Evolutionary conservation across 345 rosid species (phyloP).

Genomic region (Euphorbia lathyris): DNA sequence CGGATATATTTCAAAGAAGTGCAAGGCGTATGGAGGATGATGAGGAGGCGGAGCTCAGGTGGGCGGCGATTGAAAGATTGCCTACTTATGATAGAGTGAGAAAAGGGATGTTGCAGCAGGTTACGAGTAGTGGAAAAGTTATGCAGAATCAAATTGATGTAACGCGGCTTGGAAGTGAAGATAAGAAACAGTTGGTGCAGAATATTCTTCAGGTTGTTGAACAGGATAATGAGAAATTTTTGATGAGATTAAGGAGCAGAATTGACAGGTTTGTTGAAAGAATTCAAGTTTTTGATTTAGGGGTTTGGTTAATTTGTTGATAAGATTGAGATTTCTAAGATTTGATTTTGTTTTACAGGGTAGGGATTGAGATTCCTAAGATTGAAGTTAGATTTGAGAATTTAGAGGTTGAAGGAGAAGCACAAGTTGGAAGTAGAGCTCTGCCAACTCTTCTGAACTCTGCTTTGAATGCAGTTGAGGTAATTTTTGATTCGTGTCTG

Average conservation of each 20-base stretch:
- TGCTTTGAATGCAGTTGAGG: slow-evolving; percentile 64
- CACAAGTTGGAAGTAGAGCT: slow-evolving; percentile 78
- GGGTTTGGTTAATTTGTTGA: not conserved
- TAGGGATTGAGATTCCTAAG: slow-evolving; percentile 72
- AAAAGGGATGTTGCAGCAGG: slow-evolving; percentile 59
- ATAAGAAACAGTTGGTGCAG: slow-evolving; percentile 65
- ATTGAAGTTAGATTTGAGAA: slow-evolving; percentile 75
- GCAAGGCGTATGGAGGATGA: slow-evolving; percentile 37
- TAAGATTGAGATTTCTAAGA: too few species aligned
- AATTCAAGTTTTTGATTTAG: not conserved
- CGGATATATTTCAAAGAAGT: slow-evolving; percentile 32
- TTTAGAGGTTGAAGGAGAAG: slow-evolving; percentile 64
- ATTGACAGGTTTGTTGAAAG: slow-evolving; percentile 46
- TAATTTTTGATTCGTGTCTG: not conserved
- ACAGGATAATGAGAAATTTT: slow-evolving; percentile 74
- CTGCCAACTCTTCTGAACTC: slow-evolving; percentile 72
- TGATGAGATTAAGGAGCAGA: slow-evolving; percentile 54
- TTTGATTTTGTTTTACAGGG: slow-evolving; percentile 35
- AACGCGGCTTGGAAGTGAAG: slow-evolving; percentile 47
- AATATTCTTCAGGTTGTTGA: slow-evolving; percentile 59
- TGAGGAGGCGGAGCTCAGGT: slow-evolving; percentile 79
- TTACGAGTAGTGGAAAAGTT: slow-evolving; percentile 48
- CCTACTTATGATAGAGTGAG: slow-evolving; percentile 79
- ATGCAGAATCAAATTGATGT: slow-evolving; percentile 62
- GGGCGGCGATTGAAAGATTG: slow-evolving; percentile 93